A percentile compares a stretch with the other conserved stretches of the same genome.
phyloP scores from a whole-genome alignment of 2,329 filamentous ascomycete species.

The Sclerotinia nivalis region DNA sequence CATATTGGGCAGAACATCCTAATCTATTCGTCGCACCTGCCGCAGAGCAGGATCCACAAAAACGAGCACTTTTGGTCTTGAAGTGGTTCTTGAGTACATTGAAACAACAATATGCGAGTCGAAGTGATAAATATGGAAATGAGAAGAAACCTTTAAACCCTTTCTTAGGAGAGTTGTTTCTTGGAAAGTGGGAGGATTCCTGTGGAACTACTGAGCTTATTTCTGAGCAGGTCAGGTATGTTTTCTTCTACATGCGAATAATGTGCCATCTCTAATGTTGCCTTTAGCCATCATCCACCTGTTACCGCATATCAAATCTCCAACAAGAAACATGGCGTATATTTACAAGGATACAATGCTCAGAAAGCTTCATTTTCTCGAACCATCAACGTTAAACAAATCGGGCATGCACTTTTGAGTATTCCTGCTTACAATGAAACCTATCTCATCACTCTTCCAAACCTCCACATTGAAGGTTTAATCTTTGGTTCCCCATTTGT shows the following conservation, averaged over 20 bases:
- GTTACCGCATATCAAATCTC: conserved; percentile 92
- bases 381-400: conserved; percentile 93
- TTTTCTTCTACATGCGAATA: neutral
- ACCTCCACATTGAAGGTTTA: conserved; percentile 89
- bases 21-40: conserved; percentile 79
- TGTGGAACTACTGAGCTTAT: conserved; percentile 81
- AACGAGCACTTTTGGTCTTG: conserved; percentile 82
- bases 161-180: conserved; percentile 90
- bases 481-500: conserved; percentile 86
- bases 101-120: conserved; percentile 77
- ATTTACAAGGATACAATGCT: conserved; percentile 85
- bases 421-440: conserved; percentile 59
- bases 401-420: conserved; percentile 83
- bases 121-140: conserved; percentile 78
- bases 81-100: conserved; percentile 95
- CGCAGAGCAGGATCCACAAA: conserved; percentile 74
- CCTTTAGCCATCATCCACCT: conserved; percentile 77
- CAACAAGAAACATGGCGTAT: conserved; percentile 80
- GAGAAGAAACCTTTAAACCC: conserved; percentile 99
- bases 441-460: conserved; percentile 89
- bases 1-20: conserved; percentile 81
- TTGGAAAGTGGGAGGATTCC: conserved; percentile 85
- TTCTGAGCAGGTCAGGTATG: conserved; percentile 86
- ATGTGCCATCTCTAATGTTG: conserved; percentile 21
- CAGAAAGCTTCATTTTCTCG: conserved; percentile 94